Conservation (phyloP, 2,329 filamentous ascomycete species). For the Ambrosiella cleistominuta region DNA sequence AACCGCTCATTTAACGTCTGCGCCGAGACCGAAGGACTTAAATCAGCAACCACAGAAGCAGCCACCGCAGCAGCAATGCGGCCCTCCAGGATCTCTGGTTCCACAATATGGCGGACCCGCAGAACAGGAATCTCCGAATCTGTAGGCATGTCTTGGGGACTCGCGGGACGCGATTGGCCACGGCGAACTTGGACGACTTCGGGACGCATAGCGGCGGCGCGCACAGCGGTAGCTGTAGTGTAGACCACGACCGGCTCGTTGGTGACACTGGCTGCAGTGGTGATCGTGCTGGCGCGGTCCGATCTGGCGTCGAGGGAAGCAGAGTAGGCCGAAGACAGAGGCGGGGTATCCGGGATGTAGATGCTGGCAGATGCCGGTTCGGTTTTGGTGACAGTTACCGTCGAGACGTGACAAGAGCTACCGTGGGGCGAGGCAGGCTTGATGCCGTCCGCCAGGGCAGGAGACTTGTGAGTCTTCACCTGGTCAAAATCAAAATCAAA, state of each 20-base stretch:
- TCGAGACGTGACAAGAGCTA: neutral
- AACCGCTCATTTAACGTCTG: neutral
- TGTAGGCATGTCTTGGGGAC: neutral
- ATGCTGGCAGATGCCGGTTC: neutral
- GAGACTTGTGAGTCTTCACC: too few species aligned
- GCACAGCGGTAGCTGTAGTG: conserved; percentile 8
- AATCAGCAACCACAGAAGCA: neutral
- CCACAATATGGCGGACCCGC: neutral
- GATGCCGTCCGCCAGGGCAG: neutral
- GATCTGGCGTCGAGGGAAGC: neutral
- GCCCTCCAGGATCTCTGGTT: neutral
- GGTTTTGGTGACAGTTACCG: neutral
- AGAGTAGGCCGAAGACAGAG: neutral
- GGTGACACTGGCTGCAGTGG: neutral
- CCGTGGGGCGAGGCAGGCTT: neutral
- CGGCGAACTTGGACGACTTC: conserved; percentile 12
- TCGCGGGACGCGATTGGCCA: neutral
- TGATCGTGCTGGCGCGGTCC: conserved; percentile 6
- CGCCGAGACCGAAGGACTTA: neutral
- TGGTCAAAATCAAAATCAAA: conserved; percentile 2
- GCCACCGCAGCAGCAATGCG: neutral
- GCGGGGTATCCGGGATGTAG: neutral
- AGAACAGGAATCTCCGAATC: neutral
- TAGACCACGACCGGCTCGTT: conserved; percentile 5
- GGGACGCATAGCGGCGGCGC: conserved; percentile 7